Evolutionary conservation across 176 grass and related monocot genomes (phyloP).

Genomic region (Stipa capillata): DNA sequence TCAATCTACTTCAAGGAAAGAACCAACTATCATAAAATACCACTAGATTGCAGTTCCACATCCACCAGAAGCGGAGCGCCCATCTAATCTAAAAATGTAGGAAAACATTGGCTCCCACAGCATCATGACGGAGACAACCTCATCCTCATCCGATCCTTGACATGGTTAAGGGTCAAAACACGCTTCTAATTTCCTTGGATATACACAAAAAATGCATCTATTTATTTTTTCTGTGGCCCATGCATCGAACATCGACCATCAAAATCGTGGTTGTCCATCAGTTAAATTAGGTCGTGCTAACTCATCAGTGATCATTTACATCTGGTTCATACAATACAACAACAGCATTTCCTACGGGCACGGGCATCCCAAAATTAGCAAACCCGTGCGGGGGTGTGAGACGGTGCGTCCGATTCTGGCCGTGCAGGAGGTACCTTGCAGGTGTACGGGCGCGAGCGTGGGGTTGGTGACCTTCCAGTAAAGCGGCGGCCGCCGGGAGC

Average conservation of each 20-base stretch:
- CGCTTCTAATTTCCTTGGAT: not conserved
- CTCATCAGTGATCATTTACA: not conserved
- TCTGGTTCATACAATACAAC: not conserved
- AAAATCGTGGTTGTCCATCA: not conserved
- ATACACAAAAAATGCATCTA: not conserved
- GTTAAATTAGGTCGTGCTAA: not conserved
- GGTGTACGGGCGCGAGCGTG: conserved; percentile 58
- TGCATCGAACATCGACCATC: not conserved
- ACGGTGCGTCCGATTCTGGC: not conserved
- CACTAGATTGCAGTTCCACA: not conserved
- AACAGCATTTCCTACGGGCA: not conserved
- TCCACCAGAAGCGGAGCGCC: not conserved
- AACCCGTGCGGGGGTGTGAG: not conserved
- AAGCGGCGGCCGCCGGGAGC: conserved; percentile 36
- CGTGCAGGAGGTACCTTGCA: conserved; percentile 38
- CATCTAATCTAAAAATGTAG: not conserved
- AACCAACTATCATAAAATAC: not conserved
- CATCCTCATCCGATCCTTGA: not conserved
- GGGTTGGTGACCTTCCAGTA: conserved; percentile 86
- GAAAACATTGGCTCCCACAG: not conserved
- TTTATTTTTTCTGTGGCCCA: not conserved
- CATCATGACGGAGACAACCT: not conserved
- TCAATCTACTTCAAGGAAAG: not conserved
- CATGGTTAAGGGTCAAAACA: not conserved
- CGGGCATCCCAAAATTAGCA: not conserved